phyloP scores from a whole-genome alignment of 2,329 filamentous ascomycete species.

The Alternaria gansuensis region DNA sequence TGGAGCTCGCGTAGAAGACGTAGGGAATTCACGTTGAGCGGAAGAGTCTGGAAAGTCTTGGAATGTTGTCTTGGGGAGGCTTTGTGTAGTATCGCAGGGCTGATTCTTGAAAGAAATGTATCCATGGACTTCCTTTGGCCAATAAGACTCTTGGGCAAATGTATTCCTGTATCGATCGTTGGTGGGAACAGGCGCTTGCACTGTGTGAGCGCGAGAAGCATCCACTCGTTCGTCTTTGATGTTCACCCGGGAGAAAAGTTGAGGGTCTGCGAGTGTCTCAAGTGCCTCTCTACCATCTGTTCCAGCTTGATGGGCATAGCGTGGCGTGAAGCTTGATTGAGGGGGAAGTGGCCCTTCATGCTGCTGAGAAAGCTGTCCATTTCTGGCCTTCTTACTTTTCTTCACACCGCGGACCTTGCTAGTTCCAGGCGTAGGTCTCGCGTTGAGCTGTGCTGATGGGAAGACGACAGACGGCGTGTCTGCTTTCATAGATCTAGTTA shows the following conservation, averaged over 20 bases:
- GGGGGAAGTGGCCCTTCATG: conserved; percentile 13
- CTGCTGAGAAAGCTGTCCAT: conserved; percentile 3
- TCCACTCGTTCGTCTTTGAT: background rate
- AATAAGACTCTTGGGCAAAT: background rate
- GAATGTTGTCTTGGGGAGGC: background rate
- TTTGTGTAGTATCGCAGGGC: background rate
- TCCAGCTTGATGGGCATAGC: background rate
- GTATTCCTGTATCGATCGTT: background rate
- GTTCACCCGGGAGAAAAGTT: background rate
- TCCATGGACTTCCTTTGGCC: background rate
- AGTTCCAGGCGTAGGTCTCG: background rate
- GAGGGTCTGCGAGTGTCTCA: background rate
- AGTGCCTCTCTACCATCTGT: background rate
- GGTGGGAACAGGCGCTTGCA: background rate
- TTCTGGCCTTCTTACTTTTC: conserved; percentile 12
- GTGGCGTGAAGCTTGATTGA: background rate
- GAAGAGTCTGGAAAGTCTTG: background rate
- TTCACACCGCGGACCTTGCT: conserved; percentile 6
- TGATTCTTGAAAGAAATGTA: background rate
- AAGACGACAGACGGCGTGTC: background rate
- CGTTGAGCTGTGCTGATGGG: conserved; percentile 3
- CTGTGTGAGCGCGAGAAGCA: background rate
- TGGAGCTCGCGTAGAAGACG: background rate
- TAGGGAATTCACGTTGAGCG: background rate
- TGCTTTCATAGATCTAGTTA: background rate